Conservation (phyloP, 495 filamentous ascomycete genomes). For the Penicillium cinerascens region DNA sequence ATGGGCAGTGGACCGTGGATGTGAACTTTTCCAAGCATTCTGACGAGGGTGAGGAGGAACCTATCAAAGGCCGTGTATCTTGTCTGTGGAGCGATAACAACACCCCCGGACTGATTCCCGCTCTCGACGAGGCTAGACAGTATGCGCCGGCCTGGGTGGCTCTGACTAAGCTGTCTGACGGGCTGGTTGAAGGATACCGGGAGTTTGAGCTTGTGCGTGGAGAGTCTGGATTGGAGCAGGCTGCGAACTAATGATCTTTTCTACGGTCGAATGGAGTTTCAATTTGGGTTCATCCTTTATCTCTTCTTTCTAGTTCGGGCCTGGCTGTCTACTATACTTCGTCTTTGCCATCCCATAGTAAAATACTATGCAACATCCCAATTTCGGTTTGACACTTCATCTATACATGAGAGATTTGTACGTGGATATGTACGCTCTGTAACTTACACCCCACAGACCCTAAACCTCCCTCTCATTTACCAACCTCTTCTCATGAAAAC, state of each 20-base stretch:
- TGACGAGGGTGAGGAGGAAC: constrained; percentile 30
- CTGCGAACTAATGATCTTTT: not conserved
- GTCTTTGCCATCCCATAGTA: not conserved
- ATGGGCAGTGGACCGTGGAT: constrained; percentile 69
- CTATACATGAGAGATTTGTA: not conserved
- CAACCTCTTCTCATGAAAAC: too few species aligned
- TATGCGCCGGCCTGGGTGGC: constrained; percentile 79
- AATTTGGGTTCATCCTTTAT: not conserved
- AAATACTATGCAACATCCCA: not conserved
- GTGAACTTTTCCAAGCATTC: constrained; percentile 58
- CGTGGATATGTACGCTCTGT: too few species aligned
- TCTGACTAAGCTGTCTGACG: constrained; percentile 69
- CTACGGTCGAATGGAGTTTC: not conserved
- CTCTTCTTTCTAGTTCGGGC: not conserved
- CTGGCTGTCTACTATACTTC: not conserved
- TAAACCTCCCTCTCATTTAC: too few species aligned
- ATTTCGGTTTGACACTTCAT: not conserved
- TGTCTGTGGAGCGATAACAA: constrained; percentile 93
- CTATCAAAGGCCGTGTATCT: constrained; percentile 62
- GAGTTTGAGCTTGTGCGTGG: constrained; percentile 44
- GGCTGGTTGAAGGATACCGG: constrained; percentile 73
- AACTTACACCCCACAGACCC: too few species aligned
- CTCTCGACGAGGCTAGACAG: constrained; percentile 73
- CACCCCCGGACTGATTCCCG: constrained; percentile 66
- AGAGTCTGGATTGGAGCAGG: not conserved